These are phyloP conservation scores for Dactylellina parvicollis DNA, from an alignment of 2,329 filamentous ascomycete genomes.

Conservation along the genomic window DNA sequence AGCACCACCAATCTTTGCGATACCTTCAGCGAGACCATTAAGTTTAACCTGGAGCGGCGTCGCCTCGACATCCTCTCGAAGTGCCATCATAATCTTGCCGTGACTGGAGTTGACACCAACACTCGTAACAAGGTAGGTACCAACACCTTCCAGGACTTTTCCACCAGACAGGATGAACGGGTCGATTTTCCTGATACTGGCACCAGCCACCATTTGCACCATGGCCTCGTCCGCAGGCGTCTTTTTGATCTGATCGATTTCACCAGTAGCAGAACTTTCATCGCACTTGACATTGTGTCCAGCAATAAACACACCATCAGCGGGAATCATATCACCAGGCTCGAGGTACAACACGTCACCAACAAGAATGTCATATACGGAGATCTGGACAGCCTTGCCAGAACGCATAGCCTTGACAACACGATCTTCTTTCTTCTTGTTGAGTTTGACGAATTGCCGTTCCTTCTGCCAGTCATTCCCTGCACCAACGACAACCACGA, in stretches of 20 bases:
- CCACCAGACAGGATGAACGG: constrained; percentile 72
- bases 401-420: constrained; percentile 74
- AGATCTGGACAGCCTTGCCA: constrained; percentile 72
- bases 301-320: constrained; percentile 75
- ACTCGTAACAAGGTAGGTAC: constrained; percentile 68
- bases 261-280: constrained; percentile 77
- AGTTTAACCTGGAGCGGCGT: constrained; percentile 69
- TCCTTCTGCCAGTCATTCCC: constrained; percentile 76
- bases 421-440: constrained; percentile 71
- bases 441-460: constrained; percentile 72
- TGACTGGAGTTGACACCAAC: constrained; percentile 68
- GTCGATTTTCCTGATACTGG: constrained; percentile 68
- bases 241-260: constrained; percentile 78
- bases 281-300: constrained; percentile 76
- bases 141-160: constrained; percentile 68
- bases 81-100: constrained; percentile 68
- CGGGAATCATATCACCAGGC: constrained; percentile 75
- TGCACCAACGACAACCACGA: constrained; percentile 72
- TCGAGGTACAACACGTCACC: constrained; percentile 76
- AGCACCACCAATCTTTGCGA: constrained; percentile 65
- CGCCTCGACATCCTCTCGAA: constrained; percentile 66
- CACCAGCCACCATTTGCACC: constrained; percentile 67
- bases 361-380: constrained; percentile 73
- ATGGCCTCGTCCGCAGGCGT: constrained; percentile 70
- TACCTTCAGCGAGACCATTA: constrained; percentile 65